phyloP scores from a whole-genome alignment of 1,284 basidiomycete species.

The Takashimella koratensis region DNA sequence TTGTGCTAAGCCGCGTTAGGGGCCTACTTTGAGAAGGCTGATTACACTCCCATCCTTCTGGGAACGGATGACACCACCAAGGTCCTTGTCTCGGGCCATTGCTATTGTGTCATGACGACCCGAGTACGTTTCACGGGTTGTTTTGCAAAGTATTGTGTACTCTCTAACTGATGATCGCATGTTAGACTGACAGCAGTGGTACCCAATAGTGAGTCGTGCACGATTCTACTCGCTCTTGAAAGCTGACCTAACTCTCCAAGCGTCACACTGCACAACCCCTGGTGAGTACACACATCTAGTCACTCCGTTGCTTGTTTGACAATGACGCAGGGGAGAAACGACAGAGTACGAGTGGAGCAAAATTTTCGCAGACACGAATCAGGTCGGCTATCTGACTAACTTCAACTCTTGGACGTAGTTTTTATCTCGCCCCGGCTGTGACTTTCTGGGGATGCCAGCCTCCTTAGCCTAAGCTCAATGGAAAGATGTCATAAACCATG shows the following conservation, averaged over 20 bases:
- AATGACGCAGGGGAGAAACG: not conserved
- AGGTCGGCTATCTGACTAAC: not conserved
- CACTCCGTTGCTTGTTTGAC: not conserved
- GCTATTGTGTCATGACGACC: not conserved
- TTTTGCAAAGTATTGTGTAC: too few species aligned
- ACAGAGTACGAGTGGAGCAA: not conserved
- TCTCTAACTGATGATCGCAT: not conserved
- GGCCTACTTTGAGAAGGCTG: not conserved
- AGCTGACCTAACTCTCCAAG: not conserved
- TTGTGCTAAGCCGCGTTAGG: not conserved
- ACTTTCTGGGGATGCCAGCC: too few species aligned
- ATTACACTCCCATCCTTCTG: not conserved
- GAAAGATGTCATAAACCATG: too few species aligned
- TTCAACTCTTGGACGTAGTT: not conserved
- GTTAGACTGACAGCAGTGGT: not conserved
- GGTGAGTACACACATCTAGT: not conserved
- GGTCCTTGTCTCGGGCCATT: not conserved
- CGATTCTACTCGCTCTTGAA: not conserved
- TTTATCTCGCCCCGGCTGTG: too few species aligned
- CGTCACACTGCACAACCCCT: not conserved
- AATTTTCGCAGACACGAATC: not conserved
- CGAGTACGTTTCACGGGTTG: not conserved
- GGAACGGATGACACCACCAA: not conserved
- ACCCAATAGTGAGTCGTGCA: not conserved
- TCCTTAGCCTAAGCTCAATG: too few species aligned